Evolutionary conservation across 73 alveolate genomes (phyloP).

Genomic region (Blepharisma japonicum): DNA sequence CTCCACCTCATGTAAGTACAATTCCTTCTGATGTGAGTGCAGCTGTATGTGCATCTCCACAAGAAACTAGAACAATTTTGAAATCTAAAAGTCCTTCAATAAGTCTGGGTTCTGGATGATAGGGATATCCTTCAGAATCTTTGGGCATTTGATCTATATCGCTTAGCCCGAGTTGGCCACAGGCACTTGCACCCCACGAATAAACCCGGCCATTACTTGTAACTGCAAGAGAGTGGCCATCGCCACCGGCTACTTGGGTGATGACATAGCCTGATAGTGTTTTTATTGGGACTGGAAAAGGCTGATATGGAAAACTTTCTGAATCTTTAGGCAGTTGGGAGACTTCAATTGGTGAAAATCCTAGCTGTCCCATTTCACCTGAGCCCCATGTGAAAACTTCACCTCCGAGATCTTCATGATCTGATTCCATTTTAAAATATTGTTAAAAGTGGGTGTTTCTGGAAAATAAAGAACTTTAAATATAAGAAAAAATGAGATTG

Average conservation of each 20-base stretch:
- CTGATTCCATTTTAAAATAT: no score
- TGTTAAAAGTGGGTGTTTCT: no score
- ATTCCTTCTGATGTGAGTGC: slow-evolving; percentile 87
- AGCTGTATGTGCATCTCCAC: slow-evolving; percentile 96
- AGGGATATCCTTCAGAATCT: slow-evolving; percentile 88
- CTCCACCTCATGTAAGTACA: slow-evolving; percentile 90
- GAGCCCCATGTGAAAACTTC: slow-evolving; percentile 97
- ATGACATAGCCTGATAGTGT: slow-evolving; percentile 47
- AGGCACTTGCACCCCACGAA: slow-evolving; percentile 91
- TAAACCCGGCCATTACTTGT: slow-evolving; percentile 81
- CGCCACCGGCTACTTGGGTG: slow-evolving; percentile 88
- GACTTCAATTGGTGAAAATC: slow-evolving; percentile 61
- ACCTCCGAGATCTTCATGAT: slow-evolving; percentile 42
- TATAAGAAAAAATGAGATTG: no score
- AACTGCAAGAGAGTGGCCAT: slow-evolving; percentile 93
- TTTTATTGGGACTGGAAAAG: slow-evolving; percentile 62
- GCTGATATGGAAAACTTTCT: slow-evolving; percentile 76
- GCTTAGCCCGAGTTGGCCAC: slow-evolving; percentile 69
- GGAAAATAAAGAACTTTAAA: no score
- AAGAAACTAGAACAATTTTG: slow-evolving; percentile 73
- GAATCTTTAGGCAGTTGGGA: slow-evolving; percentile 61
- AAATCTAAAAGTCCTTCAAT: slow-evolving; percentile 60
- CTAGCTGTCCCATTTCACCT: slow-evolving; percentile 97
- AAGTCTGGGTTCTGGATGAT: slow-evolving; percentile 86
- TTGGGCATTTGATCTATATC: slow-evolving; percentile 64